Percentiles rank a stretch among this genome's conserved stretches.
These are phyloP conservation scores for Stereum hirsutum DNA, from an alignment of 1,284 basidiomycete species.

Conservation along the genomic window DNA sequence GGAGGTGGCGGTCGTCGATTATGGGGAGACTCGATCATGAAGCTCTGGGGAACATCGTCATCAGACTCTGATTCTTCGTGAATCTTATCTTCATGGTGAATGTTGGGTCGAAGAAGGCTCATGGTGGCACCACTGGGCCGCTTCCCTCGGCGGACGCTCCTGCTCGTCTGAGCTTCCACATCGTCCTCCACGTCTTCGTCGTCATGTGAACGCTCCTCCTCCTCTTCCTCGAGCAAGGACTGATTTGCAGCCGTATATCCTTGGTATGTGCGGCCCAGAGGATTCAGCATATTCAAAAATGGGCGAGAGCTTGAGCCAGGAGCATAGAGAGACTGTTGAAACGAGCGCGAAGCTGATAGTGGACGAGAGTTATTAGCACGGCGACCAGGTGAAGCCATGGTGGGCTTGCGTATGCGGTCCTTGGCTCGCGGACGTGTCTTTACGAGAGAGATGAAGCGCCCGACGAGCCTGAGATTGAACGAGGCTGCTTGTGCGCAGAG, in stretches of 20 bases:
- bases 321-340: constrained; percentile 34
- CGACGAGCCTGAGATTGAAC: too few species aligned
- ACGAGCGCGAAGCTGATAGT: constrained; percentile 10
- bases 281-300: constrained; percentile 77
- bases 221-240: constrained; percentile 58
- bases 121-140: constrained; percentile 30
- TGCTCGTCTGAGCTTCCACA: constrained; percentile 35
- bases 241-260: constrained; percentile 65
- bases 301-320: constrained; percentile 47
- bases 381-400: constrained; percentile 3
- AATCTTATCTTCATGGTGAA: constrained; percentile 47
- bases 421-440: too few species aligned
- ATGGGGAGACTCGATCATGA: constrained; percentile 60
- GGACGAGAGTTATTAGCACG: constrained; percentile 3
- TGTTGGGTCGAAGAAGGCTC: constrained; percentile 54
- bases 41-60: constrained; percentile 74
- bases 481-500: not conserved
- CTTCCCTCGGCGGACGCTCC: constrained; percentile 18
- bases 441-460: not conserved
- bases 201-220: constrained; percentile 29
- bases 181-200: constrained; percentile 39
- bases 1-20: constrained; percentile 23
- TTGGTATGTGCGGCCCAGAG: constrained; percentile 61
- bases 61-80: constrained; percentile 58
- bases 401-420: too few species aligned